Percentiles rank a stretch among this genome's conserved stretches.
Conservation (phyloP, 108 stramenopile genomes). For the Aurantiochytrium sp. region DNA sequence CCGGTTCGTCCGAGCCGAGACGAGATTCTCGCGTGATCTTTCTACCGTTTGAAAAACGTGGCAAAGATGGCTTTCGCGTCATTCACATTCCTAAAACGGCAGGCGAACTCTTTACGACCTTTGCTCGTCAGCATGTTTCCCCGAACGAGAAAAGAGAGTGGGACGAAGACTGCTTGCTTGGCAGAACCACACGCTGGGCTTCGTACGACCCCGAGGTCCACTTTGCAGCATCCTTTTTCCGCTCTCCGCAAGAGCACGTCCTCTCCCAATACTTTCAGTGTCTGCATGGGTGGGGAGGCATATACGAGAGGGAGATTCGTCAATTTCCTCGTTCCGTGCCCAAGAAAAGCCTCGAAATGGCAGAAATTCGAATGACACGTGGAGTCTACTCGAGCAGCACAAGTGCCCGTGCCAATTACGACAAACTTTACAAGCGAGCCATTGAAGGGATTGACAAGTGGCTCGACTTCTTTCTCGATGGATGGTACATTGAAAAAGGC, state of each 20-base stretch:
- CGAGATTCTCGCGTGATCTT: neutral
- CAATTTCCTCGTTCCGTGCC: neutral
- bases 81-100: neutral
- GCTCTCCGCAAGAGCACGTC: neutral
- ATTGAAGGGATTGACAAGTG: neutral
- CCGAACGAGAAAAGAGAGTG: neutral
- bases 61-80: neutral
- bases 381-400: too few species aligned
- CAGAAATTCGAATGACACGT: too few species aligned
- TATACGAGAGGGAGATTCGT: neutral
- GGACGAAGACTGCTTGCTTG: neutral
- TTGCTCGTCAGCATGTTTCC: neutral
- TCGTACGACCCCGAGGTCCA: neutral
- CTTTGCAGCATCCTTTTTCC: neutral
- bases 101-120: neutral
- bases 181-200: neutral
- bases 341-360: neutral
- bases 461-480: neutral
- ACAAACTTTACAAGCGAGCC: neutral
- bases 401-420: neutral
- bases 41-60: neutral
- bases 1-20: too few species aligned
- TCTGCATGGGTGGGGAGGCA: neutral
- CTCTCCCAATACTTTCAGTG: neutral
- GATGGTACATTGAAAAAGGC: neutral